phyloP scores from a whole-genome alignment of 2,329 filamentous ascomycete species.

The Microdochium trichocladiopsis region DNA sequence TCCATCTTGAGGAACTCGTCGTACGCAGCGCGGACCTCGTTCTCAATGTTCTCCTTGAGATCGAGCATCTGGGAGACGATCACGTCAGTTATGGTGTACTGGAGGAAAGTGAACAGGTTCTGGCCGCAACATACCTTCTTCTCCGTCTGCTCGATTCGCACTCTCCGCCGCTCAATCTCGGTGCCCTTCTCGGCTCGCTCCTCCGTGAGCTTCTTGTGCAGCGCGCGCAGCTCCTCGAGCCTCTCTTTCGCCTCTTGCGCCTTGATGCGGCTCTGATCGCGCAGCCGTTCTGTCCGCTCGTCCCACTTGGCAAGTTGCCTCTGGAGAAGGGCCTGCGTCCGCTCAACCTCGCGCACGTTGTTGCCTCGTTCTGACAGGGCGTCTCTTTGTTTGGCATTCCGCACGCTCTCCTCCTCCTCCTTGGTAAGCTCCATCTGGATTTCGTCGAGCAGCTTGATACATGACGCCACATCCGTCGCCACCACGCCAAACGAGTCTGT shows the following conservation, averaged over 20 bases:
- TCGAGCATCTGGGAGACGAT: conserved; percentile 71
- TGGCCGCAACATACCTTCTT: conserved; percentile 67
- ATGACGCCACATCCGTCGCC: conserved; percentile 75
- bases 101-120: conserved; percentile 1
- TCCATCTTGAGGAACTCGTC: conserved; percentile 98
- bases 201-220: conserved; percentile 75
- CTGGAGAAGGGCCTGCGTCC: conserved; percentile 75
- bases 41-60: conserved; percentile 94
- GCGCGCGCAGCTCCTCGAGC: conserved; percentile 81
- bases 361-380: conserved; percentile 82
- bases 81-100: conserved; percentile 15
- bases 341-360: conserved; percentile 85
- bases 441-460: conserved; percentile 84
- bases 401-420: conserved; percentile 82
- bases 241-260: conserved; percentile 73
- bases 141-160: conserved; percentile 96
- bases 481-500: conserved; percentile 85
- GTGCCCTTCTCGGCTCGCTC: conserved; percentile 81
- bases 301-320: conserved; percentile 81
- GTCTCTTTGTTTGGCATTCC: conserved; percentile 76
- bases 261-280: conserved; percentile 74
- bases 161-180: conserved; percentile 84
- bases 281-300: conserved; percentile 77
- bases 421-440: conserved; percentile 77
- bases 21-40: conserved; percentile 81